Conservation (phyloP, 441 rosid genomes). For the Arabidopsis hybrid region DNA sequence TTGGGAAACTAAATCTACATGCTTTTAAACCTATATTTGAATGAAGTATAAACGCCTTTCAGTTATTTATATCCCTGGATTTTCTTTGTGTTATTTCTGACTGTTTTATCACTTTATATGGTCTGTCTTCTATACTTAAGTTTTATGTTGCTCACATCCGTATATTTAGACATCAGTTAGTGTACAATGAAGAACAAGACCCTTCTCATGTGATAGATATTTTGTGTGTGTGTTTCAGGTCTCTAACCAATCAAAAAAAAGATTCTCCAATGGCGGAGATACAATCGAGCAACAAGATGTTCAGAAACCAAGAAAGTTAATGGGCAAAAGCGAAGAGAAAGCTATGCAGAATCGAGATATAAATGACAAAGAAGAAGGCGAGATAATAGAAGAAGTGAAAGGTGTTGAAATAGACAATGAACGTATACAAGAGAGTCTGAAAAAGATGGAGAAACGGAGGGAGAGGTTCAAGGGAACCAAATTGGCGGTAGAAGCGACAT, state of each 20-base stretch:
- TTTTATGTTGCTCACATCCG: slow-evolving; percentile 1
- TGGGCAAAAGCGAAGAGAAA: slow-evolving; percentile 13
- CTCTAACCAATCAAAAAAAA: slow-evolving; percentile 17
- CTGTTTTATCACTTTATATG: not conserved
- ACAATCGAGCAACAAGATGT: not conserved
- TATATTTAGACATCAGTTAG: slow-evolving; percentile 16
- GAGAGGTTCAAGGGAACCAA: slow-evolving; percentile 64
- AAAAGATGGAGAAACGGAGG: slow-evolving; percentile 73
- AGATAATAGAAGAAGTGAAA: slow-evolving; percentile 40
- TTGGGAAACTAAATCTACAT: slow-evolving; percentile 43
- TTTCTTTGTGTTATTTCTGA: not conserved
- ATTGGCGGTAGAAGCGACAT: slow-evolving; percentile 36
- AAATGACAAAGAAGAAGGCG: slow-evolving; percentile 41
- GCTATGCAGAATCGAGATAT: not conserved
- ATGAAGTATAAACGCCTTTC: slow-evolving; percentile 32
- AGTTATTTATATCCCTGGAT: not conserved
- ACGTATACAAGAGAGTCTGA: slow-evolving; percentile 53
- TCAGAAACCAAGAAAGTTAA: slow-evolving; percentile 14
- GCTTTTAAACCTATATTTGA: slow-evolving; percentile 39
- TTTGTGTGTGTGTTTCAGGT: slow-evolving; percentile 28
- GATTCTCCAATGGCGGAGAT: slow-evolving; percentile 26
- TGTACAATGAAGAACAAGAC: slow-evolving; percentile 16
- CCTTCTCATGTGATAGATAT: slow-evolving; percentile 9
- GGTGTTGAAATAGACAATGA: slow-evolving; percentile 46
- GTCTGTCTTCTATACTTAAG: not conserved